Base-by-base conservation (phyloP, 1,139 yeast species). In the Saccharomyces hybrid region DNA sequence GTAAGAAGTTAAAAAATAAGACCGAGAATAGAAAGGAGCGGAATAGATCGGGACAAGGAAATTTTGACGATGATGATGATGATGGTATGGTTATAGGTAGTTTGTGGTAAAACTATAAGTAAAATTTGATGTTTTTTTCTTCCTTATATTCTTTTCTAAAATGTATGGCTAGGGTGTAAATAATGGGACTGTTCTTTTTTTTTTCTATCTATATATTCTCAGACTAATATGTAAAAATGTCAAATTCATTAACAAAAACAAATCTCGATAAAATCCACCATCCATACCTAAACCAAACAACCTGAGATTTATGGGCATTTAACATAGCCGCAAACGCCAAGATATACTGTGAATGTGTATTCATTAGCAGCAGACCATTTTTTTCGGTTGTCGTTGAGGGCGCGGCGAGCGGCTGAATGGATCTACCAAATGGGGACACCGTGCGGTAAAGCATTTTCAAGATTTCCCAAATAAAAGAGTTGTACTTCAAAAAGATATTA, bases 231-330 rank as follows among this genome's bases (percentile, higher is more conserved):
- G 42, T 51, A 47, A 54, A 48, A 11, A 63, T 49, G 19, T 56
- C 48, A 31, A 90, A 76, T 64, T 88, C 91, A 70, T 91, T 93
- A 53, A 77, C 78, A 48, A 83, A 84, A 42, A 76, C 74, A 57
- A 75, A 74, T 59, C 95, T 77, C 58, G 96, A 86, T 47, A 84
- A 72, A 6, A 80, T 58, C 64, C 93, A 76, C 97, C 98, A 93
- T 1, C 90, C 86, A 75, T 87, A 88, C 61, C 99, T 78, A 71
- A 86, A 93, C 98, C 98, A 93, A 12, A 85, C 91, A 89, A 93
- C 87, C 70, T 93, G 99, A 2, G 96, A 84, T 60, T 76, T 77
- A 71, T 93, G 98, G 3, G 88, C 96, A 61, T 78, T 78, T 3
- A 84, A 75, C 97, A 93, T 90, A 4, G 97, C 88, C 0, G 86